phyloP scores from a whole-genome alignment of 345 rosid species.

The Dipteronia dyeriana region DNA sequence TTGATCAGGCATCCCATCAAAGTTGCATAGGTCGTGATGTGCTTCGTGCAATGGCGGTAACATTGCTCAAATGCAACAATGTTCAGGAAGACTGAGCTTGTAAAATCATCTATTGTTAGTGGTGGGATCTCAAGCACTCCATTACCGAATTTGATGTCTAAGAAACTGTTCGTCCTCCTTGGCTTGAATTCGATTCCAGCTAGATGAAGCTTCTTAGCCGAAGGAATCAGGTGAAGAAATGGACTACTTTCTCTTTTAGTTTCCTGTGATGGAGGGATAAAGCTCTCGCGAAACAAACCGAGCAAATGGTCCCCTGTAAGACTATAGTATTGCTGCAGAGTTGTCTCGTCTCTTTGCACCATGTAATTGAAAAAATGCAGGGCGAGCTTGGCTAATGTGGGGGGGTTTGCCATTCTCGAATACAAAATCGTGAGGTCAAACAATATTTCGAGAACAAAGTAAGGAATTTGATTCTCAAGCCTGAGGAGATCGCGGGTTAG shows the following conservation, averaged over 20 bases:
- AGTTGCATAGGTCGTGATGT: slow-evolving; percentile 50
- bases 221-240: slow-evolving; percentile 35
- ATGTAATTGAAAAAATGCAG: slow-evolving; percentile 48
- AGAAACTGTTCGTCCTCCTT: slow-evolving; percentile 37
- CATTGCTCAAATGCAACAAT: slow-evolving; percentile 59
- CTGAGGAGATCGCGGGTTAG: slow-evolving; percentile 48
- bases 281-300: slow-evolving; percentile 50
- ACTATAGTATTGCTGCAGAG: slow-evolving; percentile 24
- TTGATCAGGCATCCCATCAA: slow-evolving; percentile 60
- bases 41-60: slow-evolving; percentile 39
- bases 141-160: slow-evolving; percentile 43
- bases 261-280: slow-evolving; percentile 30
- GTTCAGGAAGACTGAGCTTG: slow-evolving; percentile 45
- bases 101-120: slow-evolving; percentile 43
- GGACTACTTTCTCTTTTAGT: slow-evolving; percentile 2
- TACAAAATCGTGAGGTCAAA: slow-evolving; percentile 25
- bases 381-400: slow-evolving; percentile 38
- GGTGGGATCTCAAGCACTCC: slow-evolving; percentile 55
- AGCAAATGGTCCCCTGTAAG: slow-evolving; percentile 46
- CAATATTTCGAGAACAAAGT: slow-evolving; percentile 42
- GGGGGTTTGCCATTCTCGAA: not conserved
- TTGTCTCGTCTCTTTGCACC: slow-evolving; percentile 29
- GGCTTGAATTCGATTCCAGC: slow-evolving; percentile 43
- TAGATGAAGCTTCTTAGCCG: slow-evolving; percentile 47
- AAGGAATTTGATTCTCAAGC: slow-evolving; percentile 67